Base-by-base conservation (phyloP, 2,329 filamentous ascomycete species). In the Fusarium equiseti region DNA sequence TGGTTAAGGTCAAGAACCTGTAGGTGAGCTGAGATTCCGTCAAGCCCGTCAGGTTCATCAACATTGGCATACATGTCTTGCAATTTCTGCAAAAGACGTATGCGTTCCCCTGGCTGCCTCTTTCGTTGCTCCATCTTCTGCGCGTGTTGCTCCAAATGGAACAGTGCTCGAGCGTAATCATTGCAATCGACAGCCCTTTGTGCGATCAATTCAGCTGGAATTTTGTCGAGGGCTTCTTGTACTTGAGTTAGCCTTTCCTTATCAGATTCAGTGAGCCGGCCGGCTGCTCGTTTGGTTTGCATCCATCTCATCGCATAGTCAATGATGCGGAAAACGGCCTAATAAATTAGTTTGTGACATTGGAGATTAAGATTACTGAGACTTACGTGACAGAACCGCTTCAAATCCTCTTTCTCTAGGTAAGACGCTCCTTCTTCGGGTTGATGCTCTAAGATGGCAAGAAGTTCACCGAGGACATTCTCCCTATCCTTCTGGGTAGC, bases 1-100 rank as follows among this genome's bases (percentile, higher is more conserved):
- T 98, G 95, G 65, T 97, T 92, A 52, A 98, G 91, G 71, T 97
- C 93, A n/a, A 98, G 84, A 13, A 94, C 89, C 63, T 92, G 91
- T 5, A 98, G 84, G 77, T 96, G 92, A 22, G 94, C 90, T 3
- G 95, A 97, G 66, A 99, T 95, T 5, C 96, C 96, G 77, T 98
- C 95, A 35, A 99, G 90, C 2, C 95, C 95, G 79, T 99, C 96
- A 0, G 96, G 97, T 75, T 99, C 96, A 76, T 99, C 96, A 66
- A 99, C 98, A 74, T 98, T 92, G 2, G 94, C 93, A 79, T 99
- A 99, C 20, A 99, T 97, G 56, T 95, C 91, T 77, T 98, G 95
- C 26, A 99, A 83, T 66, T 91, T 89, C 72, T 94, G 89, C 64
- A 97, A 88, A 6, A 96, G 85, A 26, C 89, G 85, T 56, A 91